phyloP scores from a whole-genome alignment of 1,284 basidiomycete genomes.

The Heimioporus retisporus region DNA sequence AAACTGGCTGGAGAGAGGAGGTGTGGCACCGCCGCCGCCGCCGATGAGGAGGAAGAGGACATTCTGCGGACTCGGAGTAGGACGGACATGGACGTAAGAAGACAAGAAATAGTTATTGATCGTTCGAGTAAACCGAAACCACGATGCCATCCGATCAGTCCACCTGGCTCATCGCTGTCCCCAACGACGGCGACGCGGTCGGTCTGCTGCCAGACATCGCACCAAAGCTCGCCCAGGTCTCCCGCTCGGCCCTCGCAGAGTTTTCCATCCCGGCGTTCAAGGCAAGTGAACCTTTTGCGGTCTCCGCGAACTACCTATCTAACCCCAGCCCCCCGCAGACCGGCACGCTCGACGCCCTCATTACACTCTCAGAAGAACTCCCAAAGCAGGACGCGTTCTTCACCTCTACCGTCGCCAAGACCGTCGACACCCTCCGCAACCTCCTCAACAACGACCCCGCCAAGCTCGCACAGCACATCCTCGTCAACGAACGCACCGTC shows the following conservation, averaged over 20 bases:
- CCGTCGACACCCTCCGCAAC: conserved; percentile 94
- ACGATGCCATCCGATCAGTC: conserved; percentile 88
- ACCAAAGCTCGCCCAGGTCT: conserved; percentile 64
- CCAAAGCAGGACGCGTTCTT: conserved; percentile 95
- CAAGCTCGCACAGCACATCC: conserved; percentile 86
- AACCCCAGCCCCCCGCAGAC: conserved; percentile 65
- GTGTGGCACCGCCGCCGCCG: conserved; percentile 54
- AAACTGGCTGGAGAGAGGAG: conserved; percentile 64
- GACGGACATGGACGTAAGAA: conserved; percentile 2
- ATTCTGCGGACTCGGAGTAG: conserved; percentile 7
- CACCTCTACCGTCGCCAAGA: conserved; percentile 91
- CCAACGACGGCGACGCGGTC: conserved; percentile 81
- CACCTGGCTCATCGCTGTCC: conserved; percentile 84
- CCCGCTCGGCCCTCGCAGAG: conserved; percentile 65
- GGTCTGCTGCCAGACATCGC: conserved; percentile 71
- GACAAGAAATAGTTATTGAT: neutral
- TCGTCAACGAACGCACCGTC: conserved; percentile 85
- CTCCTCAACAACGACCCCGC: conserved; percentile 91
- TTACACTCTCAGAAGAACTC: conserved; percentile 92
- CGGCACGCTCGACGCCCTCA: conserved; percentile 93
- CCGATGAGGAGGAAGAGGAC: conserved; percentile 49
- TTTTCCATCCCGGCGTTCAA: conserved; percentile 83
- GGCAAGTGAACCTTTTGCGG: conserved; percentile 51
- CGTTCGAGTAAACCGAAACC: neutral
- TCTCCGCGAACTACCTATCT: conserved; percentile 21